Evolutionary conservation across 2,329 filamentous ascomycete genomes (phyloP).

Genomic region (Cladosporium sp.): DNA sequence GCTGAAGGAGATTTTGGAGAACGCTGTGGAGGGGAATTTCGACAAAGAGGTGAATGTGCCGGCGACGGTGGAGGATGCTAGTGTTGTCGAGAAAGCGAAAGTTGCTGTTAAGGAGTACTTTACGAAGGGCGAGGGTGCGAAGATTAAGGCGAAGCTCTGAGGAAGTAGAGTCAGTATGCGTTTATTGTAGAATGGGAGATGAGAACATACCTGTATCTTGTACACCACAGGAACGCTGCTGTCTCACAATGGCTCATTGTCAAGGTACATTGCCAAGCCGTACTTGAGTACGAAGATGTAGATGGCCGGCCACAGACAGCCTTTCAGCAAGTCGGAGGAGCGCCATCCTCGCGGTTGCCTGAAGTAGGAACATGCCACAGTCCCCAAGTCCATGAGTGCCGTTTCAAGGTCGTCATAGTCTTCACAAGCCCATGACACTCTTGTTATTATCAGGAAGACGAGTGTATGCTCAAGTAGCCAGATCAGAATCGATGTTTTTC

Average conservation of each 20-base stretch:
- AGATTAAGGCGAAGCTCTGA: slow-evolving; percentile 39
- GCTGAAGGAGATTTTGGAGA: slow-evolving; percentile 79
- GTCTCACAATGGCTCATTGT: background rate
- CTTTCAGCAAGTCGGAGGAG: background rate
- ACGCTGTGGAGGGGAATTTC: slow-evolving; percentile 72
- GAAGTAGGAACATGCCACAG: background rate
- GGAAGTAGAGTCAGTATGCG: background rate
- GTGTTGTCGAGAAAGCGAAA: slow-evolving; percentile 73
- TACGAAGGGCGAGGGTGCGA: slow-evolving; percentile 38
- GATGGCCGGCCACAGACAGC: background rate
- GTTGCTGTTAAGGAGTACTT: slow-evolving; percentile 76
- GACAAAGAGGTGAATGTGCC: slow-evolving; percentile 73
- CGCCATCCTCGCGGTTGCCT: background rate
- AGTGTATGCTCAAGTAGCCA: background rate
- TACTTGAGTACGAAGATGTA: background rate
- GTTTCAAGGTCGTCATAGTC: background rate
- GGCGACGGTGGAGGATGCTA: slow-evolving; percentile 79
- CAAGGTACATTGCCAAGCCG: background rate
- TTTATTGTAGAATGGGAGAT: background rate
- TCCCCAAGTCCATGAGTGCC: background rate
- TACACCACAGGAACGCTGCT: background rate
- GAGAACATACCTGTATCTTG: background rate
- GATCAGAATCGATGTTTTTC: background rate
- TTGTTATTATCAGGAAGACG: background rate
- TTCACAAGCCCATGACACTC: background rate